These are phyloP conservation scores for Angomonas ambiguus DNA, from an alignment of 208 protist species.

Conservation along the genomic window DNA sequence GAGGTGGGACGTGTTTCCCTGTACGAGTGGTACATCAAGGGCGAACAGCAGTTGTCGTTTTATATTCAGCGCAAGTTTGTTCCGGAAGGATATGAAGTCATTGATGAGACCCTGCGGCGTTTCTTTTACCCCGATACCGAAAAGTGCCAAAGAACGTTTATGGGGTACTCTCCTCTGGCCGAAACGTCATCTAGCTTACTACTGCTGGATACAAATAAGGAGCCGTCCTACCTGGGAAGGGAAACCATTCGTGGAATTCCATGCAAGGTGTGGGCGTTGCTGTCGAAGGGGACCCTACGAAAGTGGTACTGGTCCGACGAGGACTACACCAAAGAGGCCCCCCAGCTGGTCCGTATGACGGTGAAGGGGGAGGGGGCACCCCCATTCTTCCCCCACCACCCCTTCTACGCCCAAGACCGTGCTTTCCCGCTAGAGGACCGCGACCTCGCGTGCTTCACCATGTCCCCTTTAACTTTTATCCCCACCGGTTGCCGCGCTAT, in stretches of 20 bases:
- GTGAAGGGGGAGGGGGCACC: slow-evolving; percentile 23
- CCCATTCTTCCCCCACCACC: slow-evolving; percentile 47
- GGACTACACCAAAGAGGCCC: not conserved
- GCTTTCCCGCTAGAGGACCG: slow-evolving; percentile 24
- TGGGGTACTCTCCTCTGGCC: slow-evolving; percentile 21
- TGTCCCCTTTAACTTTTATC: slow-evolving; percentile 14
- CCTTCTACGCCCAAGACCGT: slow-evolving; percentile 37
- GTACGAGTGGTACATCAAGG: slow-evolving; percentile 37
- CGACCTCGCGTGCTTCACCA: slow-evolving; percentile 14
- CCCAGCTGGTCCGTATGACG: slow-evolving; percentile 33
- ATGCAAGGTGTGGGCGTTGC: slow-evolving; percentile 32
- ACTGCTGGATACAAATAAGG: slow-evolving; percentile 10
- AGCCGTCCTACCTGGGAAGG: slow-evolving; percentile 33
- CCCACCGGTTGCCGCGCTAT: slow-evolving; percentile 14
- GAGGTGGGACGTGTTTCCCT: slow-evolving; percentile 21
- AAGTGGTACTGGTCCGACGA: slow-evolving; percentile 39
- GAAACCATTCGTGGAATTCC: slow-evolving; percentile 37
- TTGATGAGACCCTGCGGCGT: slow-evolving; percentile 17
- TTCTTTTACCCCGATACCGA: slow-evolving; percentile 38
- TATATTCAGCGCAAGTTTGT: slow-evolving; percentile 21
- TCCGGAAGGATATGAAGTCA: slow-evolving; percentile 3
- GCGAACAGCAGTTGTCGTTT: slow-evolving; percentile 18
- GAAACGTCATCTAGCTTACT: slow-evolving; percentile 16
- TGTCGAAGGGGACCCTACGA: slow-evolving; percentile 19
- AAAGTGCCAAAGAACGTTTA: slow-evolving; percentile 20